Evolutionary conservation across 2,329 filamentous ascomycete genomes (phyloP).

Genomic region (Aureobasidium sp.): DNA sequence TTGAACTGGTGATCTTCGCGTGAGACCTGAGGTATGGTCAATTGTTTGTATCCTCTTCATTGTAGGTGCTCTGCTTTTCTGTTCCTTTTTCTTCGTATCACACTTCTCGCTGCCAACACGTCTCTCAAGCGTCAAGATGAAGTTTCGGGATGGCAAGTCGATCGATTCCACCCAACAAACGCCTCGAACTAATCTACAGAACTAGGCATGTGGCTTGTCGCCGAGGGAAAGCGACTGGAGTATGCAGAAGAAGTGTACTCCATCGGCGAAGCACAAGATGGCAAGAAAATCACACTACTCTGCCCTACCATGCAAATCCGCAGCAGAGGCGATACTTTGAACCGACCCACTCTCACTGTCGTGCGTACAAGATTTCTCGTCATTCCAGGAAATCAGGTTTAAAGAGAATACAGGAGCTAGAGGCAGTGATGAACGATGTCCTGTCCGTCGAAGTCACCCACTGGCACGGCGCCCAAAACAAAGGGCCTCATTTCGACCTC

Average conservation of each 20-base stretch:
- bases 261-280: constrained; percentile 39
- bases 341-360: constrained; percentile 49
- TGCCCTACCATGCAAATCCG: constrained; percentile 53
- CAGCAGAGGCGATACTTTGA: constrained; percentile 50
- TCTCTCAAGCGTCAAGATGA: constrained; percentile 39
- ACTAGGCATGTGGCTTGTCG: constrained; percentile 57
- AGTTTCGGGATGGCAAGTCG: constrained; percentile 51
- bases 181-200: constrained; percentile 16
- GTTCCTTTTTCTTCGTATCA: too few relatives aligned
- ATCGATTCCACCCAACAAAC: background rate
- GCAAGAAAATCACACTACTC: constrained; percentile 47
- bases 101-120: too few relatives aligned
- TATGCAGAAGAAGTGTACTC: constrained; percentile 60
- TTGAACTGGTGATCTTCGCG: background rate
- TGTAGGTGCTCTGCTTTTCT: background rate
- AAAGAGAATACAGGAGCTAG: constrained; percentile 38
- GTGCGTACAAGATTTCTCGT: constrained; percentile 28
- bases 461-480: constrained; percentile 47
- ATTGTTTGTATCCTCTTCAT: background rate
- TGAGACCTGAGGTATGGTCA: background rate
- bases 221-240: constrained; percentile 53
- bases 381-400: constrained; percentile 1
- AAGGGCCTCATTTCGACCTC: constrained; percentile 52
- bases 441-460: constrained; percentile 54
- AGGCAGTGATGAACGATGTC: constrained; percentile 52